Base-by-base conservation (phyloP, 1,284 basidiomycete species). In the Tausonia pullulans region DNA sequence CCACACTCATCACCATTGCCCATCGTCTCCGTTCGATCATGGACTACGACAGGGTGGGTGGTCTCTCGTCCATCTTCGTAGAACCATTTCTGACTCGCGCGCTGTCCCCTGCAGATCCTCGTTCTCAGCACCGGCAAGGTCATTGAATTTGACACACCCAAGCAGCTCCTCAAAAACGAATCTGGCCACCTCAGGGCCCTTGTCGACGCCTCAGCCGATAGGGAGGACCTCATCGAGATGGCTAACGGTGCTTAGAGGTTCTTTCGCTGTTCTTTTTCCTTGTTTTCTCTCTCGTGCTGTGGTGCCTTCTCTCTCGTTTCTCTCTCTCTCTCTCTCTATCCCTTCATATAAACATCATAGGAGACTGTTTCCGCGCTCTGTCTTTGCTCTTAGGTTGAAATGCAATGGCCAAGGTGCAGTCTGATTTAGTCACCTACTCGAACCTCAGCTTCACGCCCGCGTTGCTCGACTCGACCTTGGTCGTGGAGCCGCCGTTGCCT, bases 91-190 rank as follows among this genome's bases (percentile, higher is more conserved):
- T 27, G 1, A 13, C 16, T 40, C n/a, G 9, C 53, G 4, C 27
- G 14, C 49, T 44, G 2, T 50, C 3, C n/a, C 27, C 27, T 27
- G 27, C 77, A 78, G 70, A 78, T 82, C 46, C 70, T 81, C 4
- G 80, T 82, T 3, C 73, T 83, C 9, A 79, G 78, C 65, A 75
- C 76, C 5, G 81, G 81, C 43, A 78, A 78, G 62, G 73, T 82
- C 51, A 67, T 82, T 53, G 81, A 83, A 69, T 82, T 75, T 67
- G 81, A 80, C 70, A 79, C 79, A 58, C 88, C 88, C 0, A 75
- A 74, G n/a, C 78, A 78, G 40, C 78, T 91, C 7, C 78, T 89
- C 61, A 65, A 71, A 39, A 80, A 79, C 27, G 72, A 80, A 57
- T 74, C 78, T 41, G 81, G 84, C 9, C 77, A 77, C 71, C 81